These are phyloP conservation scores for Cardiospermum halicacabum DNA, from an alignment of 345 rosid genomes.

Conservation along the genomic window DNA sequence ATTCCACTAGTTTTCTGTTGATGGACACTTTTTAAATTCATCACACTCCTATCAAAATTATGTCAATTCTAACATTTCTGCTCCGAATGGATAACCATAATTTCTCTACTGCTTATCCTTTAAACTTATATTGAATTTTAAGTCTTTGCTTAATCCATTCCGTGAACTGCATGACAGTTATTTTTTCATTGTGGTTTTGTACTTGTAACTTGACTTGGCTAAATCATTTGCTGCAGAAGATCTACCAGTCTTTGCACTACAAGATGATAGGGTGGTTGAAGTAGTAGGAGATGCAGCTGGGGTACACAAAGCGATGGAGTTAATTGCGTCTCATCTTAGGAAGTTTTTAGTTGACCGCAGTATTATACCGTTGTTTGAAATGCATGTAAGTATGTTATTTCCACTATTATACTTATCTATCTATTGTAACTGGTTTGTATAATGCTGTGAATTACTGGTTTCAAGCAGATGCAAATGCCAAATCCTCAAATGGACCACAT, in stretches of 20 bases:
- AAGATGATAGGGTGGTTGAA: constrained; percentile 98
- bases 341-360: constrained; percentile 97
- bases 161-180: not conserved
- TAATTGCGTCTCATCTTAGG: constrained; percentile 90
- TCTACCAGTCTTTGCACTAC: constrained; percentile 91
- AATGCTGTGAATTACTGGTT: not conserved
- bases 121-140: not conserved
- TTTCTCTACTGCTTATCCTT: not conserved
- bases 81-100: too few relatives aligned
- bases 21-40: too few relatives aligned
- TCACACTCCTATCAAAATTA: too few relatives aligned
- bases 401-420: not conserved
- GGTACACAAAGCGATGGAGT: constrained; percentile 89
- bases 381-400: constrained; percentile 49
- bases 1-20: not conserved
- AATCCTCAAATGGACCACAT: constrained; percentile 78
- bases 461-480: constrained; percentile 73
- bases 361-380: constrained; percentile 85
- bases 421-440: not conserved
- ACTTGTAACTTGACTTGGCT: constrained; percentile 9
- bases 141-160: not conserved
- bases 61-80: too few relatives aligned
- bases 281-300: constrained; percentile 78
- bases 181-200: not conserved
- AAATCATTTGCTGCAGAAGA: constrained; percentile 58